phyloP scores from a whole-genome alignment of 1,139 yeast species.

The Geotrichum citri-aurantii region DNA sequence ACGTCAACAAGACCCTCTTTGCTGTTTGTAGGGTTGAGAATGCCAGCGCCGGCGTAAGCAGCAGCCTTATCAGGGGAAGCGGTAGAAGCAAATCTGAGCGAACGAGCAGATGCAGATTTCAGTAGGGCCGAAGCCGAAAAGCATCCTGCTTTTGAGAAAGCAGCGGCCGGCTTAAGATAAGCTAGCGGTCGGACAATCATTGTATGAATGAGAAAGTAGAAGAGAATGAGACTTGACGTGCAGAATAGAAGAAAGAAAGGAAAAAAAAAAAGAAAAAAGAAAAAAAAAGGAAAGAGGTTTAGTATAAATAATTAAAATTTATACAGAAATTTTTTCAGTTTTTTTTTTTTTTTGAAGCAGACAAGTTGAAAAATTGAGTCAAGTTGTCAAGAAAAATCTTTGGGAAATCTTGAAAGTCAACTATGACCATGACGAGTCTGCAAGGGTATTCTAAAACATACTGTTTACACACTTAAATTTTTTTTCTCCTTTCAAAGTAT shows the following conservation, averaged over 20 bases:
- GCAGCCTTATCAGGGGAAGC: conserved; percentile 29
- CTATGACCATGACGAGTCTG: no score
- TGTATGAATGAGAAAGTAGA: not conserved
- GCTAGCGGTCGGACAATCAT: conserved; percentile 15
- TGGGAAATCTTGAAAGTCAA: not conserved
- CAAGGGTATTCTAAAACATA: no score
- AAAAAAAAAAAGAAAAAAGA: not conserved
- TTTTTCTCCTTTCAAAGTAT: not conserved
- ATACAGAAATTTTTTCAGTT: not conserved
- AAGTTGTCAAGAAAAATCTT: not conserved
- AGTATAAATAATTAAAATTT: not conserved
- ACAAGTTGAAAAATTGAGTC: not conserved
- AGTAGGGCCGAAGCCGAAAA: conserved; percentile 2
- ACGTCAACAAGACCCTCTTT: conserved; percentile 70
- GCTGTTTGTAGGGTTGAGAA: conserved; percentile 44
- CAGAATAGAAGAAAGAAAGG: not conserved
- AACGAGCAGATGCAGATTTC: conserved; percentile 3
- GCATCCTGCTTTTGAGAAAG: not conserved
- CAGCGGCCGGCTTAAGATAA: conserved; percentile 8
- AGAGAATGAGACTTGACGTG: not conserved
- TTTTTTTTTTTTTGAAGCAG: not conserved
- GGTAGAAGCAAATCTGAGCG: conserved; percentile 7
- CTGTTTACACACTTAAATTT: no score
- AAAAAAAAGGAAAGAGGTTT: not conserved
- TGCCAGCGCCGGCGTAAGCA: conserved; percentile 52